phyloP scores from a whole-genome alignment of 1,284 basidiomycete species.

The Boletus sp. region DNA sequence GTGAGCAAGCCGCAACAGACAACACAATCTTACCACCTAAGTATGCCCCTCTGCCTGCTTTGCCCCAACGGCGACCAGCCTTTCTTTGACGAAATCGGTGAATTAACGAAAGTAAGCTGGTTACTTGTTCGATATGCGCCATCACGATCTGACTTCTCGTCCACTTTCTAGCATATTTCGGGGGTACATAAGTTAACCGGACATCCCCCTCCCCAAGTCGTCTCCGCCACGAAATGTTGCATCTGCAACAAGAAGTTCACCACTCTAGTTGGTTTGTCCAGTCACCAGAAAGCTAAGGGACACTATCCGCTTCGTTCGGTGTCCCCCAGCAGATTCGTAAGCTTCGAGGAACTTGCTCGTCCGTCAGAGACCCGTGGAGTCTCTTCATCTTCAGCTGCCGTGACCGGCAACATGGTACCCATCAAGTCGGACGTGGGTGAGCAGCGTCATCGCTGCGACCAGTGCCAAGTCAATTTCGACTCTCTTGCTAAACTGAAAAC shows the following conservation, averaged over 20 bases:
- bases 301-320: conserved; percentile 18
- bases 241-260: conserved; percentile 30
- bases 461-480: conserved; percentile 22
- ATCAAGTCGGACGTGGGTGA: not conserved
- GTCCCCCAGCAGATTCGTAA: conserved; percentile 7
- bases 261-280: conserved; percentile 15
- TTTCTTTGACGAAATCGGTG: conserved; percentile 19
- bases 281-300: conserved; percentile 24
- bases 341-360: conserved; percentile 2
- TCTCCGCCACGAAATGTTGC: conserved; percentile 17
- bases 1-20: conserved; percentile 11
- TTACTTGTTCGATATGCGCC: not conserved
- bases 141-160: conserved; percentile 10
- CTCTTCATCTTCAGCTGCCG: not conserved
- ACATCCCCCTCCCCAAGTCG: conserved; percentile 2
- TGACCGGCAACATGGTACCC: not conserved
- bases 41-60: conserved; percentile 30
- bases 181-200: conserved; percentile 12
- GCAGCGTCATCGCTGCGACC: conserved; percentile 19
- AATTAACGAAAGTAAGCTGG: conserved; percentile 21
- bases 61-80: conserved; percentile 26
- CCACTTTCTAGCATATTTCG: conserved; percentile 25
- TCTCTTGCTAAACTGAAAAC: conserved; percentile 21
- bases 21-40: conserved; percentile 17
- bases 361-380: conserved; percentile 4